phyloP scores from a whole-genome alignment of 306 rosid genomes.

The Prunus kanzakura region DNA sequence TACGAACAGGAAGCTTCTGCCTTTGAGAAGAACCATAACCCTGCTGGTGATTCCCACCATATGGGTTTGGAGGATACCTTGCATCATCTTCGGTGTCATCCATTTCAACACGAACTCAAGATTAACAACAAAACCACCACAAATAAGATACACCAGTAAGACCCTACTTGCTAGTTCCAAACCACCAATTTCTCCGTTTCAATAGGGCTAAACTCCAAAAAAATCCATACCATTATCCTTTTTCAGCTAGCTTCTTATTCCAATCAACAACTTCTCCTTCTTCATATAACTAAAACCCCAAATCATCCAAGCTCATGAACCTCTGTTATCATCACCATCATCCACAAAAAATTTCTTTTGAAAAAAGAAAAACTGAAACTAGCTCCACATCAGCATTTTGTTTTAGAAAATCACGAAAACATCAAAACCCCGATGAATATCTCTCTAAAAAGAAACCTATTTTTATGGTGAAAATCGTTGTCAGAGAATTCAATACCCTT shows the following conservation, averaged over 20 bases:
- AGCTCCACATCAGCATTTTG: not conserved
- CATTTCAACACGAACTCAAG: constrained; percentile 41
- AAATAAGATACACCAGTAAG: constrained; percentile 1
- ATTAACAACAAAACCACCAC: constrained; percentile 15
- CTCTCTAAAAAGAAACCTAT: not conserved
- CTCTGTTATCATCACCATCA: not conserved
- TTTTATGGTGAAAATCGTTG: not conserved
- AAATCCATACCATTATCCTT: not conserved
- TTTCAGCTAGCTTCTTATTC: not conserved
- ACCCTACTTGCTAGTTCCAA: constrained; percentile 16
- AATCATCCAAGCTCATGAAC: not conserved
- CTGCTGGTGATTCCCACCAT: constrained; percentile 45
- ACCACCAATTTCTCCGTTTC: not conserved
- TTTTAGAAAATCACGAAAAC: constrained; percentile 1
- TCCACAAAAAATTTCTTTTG: not conserved
- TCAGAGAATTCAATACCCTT: not conserved
- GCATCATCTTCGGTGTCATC: constrained; percentile 71
- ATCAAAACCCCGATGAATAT: constrained; percentile 1
- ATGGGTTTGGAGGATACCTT: constrained; percentile 43
- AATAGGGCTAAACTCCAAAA: constrained; percentile 3
- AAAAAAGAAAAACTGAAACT: not conserved
- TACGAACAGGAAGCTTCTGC: constrained; percentile 34
- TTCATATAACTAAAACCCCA: not conserved
- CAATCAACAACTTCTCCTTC: not conserved
- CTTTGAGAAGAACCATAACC: constrained; percentile 43